phyloP scores from a whole-genome alignment of 345 rosid genomes.

The Hevea brasiliensis region DNA sequence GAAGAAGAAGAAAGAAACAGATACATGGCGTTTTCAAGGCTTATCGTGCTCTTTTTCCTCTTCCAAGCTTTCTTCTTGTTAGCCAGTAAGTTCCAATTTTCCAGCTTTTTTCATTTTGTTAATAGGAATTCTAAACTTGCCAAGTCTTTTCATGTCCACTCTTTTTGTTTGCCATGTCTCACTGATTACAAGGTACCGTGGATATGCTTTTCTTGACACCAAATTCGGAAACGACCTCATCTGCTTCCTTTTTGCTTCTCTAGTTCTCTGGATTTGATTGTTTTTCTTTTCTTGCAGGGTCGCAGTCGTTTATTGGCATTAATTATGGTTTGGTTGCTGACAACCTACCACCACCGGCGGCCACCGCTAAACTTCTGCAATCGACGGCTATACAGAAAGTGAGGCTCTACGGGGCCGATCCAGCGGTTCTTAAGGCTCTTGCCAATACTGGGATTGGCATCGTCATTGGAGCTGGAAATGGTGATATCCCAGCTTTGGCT shows the following conservation, averaged over 20 bases:
- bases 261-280: neutral
- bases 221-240: no score
- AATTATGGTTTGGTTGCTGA: slow-evolving; percentile 84
- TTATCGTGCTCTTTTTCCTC: slow-evolving; percentile 35
- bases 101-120: no score
- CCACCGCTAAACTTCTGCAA: slow-evolving; percentile 72
- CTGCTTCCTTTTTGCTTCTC: no score
- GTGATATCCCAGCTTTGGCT: slow-evolving; percentile 75
- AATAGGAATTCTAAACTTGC: no score
- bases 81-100: slow-evolving; percentile 42
- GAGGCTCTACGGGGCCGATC: slow-evolving; percentile 74
- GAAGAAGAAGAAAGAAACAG: neutral
- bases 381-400: slow-evolving; percentile 73
- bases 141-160: neutral
- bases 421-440: slow-evolving; percentile 63
- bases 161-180: neutral
- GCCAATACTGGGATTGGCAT: slow-evolving; percentile 79
- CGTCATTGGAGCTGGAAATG: slow-evolving; percentile 64
- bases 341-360: slow-evolving; percentile 72
- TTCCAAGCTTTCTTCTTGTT: slow-evolving; percentile 28
- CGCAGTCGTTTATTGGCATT: slow-evolving; percentile 75
- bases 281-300: slow-evolving; percentile 38
- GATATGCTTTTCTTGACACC: neutral
- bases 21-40: slow-evolving; percentile 15
- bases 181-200: neutral